phyloP scores from a whole-genome alignment of 2,329 filamentous ascomycete genomes.

The Cladosporium sp. region DNA sequence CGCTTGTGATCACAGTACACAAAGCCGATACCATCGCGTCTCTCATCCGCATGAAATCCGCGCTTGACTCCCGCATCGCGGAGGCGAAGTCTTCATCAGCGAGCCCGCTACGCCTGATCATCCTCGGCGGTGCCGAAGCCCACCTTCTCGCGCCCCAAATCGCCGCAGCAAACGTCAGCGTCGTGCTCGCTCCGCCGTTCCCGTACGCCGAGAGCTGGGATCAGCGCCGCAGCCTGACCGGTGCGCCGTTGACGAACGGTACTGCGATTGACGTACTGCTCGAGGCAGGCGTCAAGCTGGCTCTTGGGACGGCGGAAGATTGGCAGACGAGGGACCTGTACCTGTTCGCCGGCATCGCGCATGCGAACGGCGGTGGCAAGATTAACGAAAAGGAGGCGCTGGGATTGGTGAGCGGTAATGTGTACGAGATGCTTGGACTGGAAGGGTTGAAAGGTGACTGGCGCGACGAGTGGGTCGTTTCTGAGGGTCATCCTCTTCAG shows the following conservation, averaged over 20 bases:
- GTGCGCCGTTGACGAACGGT: constrained; percentile 60
- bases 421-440: constrained; percentile 53
- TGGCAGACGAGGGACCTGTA: constrained; percentile 57
- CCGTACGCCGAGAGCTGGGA: constrained; percentile 54
- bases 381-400: constrained; percentile 51
- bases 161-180: constrained; percentile 50
- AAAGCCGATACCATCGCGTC: constrained; percentile 58
- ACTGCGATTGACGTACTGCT: constrained; percentile 54
- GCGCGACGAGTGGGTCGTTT: constrained; percentile 51
- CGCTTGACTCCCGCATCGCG: constrained; percentile 42
- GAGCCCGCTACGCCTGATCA: constrained; percentile 44
- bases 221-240: constrained; percentile 54
- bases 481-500: constrained; percentile 57
- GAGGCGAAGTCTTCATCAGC: neutral
- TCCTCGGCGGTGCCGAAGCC: constrained; percentile 59
- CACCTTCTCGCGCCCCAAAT: constrained; percentile 54
- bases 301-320: constrained; percentile 55
- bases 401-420: constrained; percentile 50
- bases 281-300: constrained; percentile 53
- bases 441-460: constrained; percentile 21
- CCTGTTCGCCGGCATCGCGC: constrained; percentile 54
- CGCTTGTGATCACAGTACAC: constrained; percentile 54
- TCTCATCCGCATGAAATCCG: constrained; percentile 52
- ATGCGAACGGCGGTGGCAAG: constrained; percentile 50
- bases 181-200: constrained; percentile 56